phyloP scores from a whole-genome alignment of 352 stramenopile species.

The Phytophthora megakarya region DNA sequence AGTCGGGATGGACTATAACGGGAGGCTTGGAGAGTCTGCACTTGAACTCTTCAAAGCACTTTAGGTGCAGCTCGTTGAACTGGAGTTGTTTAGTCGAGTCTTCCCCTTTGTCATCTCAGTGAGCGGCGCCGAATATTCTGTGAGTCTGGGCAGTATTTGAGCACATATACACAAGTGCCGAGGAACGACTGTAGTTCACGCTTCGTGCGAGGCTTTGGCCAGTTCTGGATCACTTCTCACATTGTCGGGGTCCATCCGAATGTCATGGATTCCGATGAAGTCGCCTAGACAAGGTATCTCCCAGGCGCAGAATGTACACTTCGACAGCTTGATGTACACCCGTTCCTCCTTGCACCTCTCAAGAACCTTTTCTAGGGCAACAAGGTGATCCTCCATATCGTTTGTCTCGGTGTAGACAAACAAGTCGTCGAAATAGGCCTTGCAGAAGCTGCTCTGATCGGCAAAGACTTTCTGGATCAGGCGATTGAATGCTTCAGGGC shows the following conservation, averaged over 20 bases:
- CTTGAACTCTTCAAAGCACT: not conserved
- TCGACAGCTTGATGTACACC: slow-evolving; percentile 9
- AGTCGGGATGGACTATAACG: not conserved
- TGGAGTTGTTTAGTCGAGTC: not conserved
- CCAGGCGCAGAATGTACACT: slow-evolving; percentile 11
- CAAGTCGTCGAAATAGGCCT: slow-evolving; percentile 1
- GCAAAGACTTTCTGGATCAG: not conserved
- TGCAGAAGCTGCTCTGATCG: not conserved
- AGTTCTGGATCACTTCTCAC: not conserved
- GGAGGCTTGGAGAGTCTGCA: not conserved
- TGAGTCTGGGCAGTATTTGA: slow-evolving; percentile 7
- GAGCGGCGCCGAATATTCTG: not conserved
- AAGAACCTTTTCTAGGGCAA: not conserved
- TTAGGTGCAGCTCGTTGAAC: not conserved
- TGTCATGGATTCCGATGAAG: slow-evolving; percentile 10
- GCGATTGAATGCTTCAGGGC: slow-evolving; percentile 3
- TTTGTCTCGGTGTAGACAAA: slow-evolving; percentile 2
- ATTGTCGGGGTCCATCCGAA: slow-evolving; percentile 18
- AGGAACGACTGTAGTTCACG: slow-evolving; percentile 8
- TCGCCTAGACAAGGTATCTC: slow-evolving; percentile 29
- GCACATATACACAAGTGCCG: slow-evolving; percentile 9
- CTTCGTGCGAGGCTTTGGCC: not conserved
- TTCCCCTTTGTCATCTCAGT: not conserved
- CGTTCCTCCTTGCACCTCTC: not conserved
- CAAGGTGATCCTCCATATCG: slow-evolving; percentile 1